Evolutionary conservation across 1,284 basidiomycete species (phyloP).

Genomic region (Heliocybe sulcata): DNA sequence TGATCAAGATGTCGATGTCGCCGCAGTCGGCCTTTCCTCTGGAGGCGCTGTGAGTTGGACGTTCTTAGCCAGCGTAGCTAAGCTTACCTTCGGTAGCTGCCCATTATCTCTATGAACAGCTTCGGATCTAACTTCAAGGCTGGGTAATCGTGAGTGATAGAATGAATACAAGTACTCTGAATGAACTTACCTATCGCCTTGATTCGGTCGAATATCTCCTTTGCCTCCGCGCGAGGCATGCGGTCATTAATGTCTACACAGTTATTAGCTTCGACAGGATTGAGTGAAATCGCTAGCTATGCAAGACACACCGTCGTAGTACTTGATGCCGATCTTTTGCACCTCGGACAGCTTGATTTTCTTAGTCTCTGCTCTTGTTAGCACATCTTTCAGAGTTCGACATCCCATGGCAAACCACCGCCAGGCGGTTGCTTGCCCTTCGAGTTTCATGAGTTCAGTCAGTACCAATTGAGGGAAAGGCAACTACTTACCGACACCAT

Average conservation of each 20-base stretch:
- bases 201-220: constrained; percentile 65
- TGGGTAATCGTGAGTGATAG: constrained; percentile 16
- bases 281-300: not conserved
- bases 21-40: constrained; percentile 76
- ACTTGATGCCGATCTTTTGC: constrained; percentile 72
- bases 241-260: constrained; percentile 61
- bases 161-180: not conserved
- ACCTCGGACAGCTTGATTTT: constrained; percentile 54
- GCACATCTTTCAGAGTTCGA: constrained; percentile 73
- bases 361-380: constrained; percentile 41
- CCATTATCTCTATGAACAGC: constrained; percentile 82
- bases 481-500: constrained; percentile 66
- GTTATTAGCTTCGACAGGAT: not conserved
- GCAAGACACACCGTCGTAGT: constrained; percentile 59
- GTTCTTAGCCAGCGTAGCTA: constrained; percentile 3
- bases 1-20: constrained; percentile 87
- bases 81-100: constrained; percentile 74
- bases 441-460: not conserved
- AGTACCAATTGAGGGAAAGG: not conserved
- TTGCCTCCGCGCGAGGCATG: constrained; percentile 82
- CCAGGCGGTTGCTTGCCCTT: constrained; percentile 57
- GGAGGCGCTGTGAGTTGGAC: not conserved
- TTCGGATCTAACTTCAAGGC: constrained; percentile 67
- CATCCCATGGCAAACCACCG: constrained; percentile 75
- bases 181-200: constrained; percentile 49